Conservation (phyloP, 306 rosid species). For the Quercus gilva region DNA sequence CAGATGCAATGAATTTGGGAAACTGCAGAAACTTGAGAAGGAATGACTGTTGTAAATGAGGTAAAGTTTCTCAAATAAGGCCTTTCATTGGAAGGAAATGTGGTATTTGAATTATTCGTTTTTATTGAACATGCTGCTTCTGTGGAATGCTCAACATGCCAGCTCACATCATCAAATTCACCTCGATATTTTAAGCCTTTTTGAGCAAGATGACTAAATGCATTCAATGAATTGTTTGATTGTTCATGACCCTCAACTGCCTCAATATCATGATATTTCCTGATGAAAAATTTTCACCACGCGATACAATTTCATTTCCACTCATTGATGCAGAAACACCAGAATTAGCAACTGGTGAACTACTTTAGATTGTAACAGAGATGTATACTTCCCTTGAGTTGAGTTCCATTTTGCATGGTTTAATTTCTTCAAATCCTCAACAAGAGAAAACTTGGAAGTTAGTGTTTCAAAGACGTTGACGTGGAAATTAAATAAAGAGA, state of each 20-base stretch:
- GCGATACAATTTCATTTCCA: constrained; percentile 3
- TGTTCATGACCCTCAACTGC: constrained; percentile 8
- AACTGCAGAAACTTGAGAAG: not conserved
- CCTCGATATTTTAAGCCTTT: constrained; percentile 9
- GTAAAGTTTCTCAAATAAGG: not conserved
- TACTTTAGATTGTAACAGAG: constrained; percentile 10
- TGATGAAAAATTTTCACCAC: constrained; percentile 5
- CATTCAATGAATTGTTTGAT: not conserved
- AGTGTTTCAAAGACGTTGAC: not conserved
- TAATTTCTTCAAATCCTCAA: constrained; percentile 13
- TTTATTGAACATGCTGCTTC: not conserved
- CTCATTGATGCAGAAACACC: not conserved
- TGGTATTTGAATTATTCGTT: constrained; percentile 1
- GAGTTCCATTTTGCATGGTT: not conserved
- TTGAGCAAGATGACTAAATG: not conserved
- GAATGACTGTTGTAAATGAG: not conserved
- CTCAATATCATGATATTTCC: constrained; percentile 5
- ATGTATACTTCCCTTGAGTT: constrained; percentile 3
- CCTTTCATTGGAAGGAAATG: constrained; percentile 15
- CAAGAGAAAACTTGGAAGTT: not conserved
- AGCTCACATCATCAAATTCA: not conserved
- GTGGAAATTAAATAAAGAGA: too few species aligned
- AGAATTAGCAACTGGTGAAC: constrained; percentile 14
- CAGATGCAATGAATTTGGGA: constrained; percentile 25
- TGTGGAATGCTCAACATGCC: not conserved